Percentiles rank a stretch among this genome's conserved stretches.
Conservation (phyloP, 2,329 filamentous ascomycete species). For the Sporothrix euskadiensis region DNA sequence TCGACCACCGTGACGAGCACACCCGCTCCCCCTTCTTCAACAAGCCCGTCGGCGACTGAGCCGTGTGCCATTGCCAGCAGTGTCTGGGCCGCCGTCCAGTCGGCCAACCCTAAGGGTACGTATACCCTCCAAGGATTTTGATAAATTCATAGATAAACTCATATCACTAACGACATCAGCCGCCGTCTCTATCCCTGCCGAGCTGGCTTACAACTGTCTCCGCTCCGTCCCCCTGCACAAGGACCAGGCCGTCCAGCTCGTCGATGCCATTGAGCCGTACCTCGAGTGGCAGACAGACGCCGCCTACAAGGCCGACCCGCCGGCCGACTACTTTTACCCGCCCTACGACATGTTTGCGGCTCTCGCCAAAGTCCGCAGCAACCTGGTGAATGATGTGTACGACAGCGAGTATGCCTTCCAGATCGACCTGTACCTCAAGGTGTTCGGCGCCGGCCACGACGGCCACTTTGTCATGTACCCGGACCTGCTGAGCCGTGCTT, state of each 20-base stretch:
- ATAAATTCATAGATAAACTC: too few species aligned
- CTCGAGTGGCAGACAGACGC: slow-evolving; percentile 46
- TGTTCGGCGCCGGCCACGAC: slow-evolving; percentile 45
- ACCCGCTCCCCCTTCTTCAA: neutral
- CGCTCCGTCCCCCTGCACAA: slow-evolving; percentile 46
- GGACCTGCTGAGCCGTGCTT: slow-evolving; percentile 43
- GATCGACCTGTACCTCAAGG: slow-evolving; percentile 43
- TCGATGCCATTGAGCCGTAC: slow-evolving; percentile 45
- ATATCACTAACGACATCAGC: slow-evolving; percentile 19
- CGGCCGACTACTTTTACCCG: slow-evolving; percentile 43
- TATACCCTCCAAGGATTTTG: neutral
- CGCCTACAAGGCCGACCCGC: slow-evolving; percentile 44
- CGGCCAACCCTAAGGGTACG: slow-evolving; percentile 14
- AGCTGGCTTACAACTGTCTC: slow-evolving; percentile 45
- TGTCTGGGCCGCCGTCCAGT: slow-evolving; percentile 30
- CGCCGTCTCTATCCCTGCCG: slow-evolving; percentile 42
- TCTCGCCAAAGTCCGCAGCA: slow-evolving; percentile 39
- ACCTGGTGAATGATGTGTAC: slow-evolving; percentile 42
- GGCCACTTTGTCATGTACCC: slow-evolving; percentile 47
- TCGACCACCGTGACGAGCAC: neutral
- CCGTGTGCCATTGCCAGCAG: slow-evolving; percentile 32
- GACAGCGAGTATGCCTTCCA: slow-evolving; percentile 46
- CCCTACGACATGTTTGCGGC: slow-evolving; percentile 43
- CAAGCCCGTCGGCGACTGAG: slow-evolving; percentile 2
- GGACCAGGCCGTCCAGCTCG: slow-evolving; percentile 43